phyloP scores from a whole-genome alignment of 164 flowering plant genomes.

The Magnolia sinica region DNA sequence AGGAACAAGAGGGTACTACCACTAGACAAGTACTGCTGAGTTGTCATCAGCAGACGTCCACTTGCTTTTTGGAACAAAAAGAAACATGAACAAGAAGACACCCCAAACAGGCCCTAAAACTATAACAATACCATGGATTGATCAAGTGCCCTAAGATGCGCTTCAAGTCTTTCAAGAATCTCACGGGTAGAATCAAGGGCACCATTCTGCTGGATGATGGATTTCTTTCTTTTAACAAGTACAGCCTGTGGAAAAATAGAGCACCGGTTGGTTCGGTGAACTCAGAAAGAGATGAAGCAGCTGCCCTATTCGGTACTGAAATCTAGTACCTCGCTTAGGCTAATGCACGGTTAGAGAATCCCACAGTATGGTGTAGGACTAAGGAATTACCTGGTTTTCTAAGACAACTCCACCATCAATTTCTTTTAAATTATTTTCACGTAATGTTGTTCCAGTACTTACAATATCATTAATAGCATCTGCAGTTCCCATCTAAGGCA shows the following conservation, averaged over 20 bases:
- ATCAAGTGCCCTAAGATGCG: no score
- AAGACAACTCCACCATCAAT: conserved; percentile 98
- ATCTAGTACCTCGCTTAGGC: background rate
- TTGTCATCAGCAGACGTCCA: no score
- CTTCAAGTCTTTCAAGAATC: conserved; percentile 91
- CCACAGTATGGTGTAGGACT: background rate
- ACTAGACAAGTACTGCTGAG: no score
- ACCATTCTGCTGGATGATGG: conserved; percentile 63
- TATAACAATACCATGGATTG: no score
- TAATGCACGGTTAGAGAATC: background rate
- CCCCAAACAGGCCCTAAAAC: no score
- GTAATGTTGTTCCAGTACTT: conserved; percentile 64
- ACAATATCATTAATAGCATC: no score
- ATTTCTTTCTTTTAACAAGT: conserved; percentile 78
- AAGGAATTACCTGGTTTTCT: conserved; percentile 70
- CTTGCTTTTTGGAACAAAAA: no score
- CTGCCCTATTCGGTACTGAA: background rate
- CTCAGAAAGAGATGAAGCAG: background rate
- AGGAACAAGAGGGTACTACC: no score
- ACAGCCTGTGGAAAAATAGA: conserved; percentile 55
- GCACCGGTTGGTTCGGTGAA: background rate
- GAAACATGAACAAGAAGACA: no score
- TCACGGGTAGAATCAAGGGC: conserved; percentile 72
- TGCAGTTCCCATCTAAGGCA: no score
- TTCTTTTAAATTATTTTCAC: conserved; percentile 93